Evolutionary conservation across 345 rosid species (phyloP).

Genomic region (Linum usitatissimum): DNA sequence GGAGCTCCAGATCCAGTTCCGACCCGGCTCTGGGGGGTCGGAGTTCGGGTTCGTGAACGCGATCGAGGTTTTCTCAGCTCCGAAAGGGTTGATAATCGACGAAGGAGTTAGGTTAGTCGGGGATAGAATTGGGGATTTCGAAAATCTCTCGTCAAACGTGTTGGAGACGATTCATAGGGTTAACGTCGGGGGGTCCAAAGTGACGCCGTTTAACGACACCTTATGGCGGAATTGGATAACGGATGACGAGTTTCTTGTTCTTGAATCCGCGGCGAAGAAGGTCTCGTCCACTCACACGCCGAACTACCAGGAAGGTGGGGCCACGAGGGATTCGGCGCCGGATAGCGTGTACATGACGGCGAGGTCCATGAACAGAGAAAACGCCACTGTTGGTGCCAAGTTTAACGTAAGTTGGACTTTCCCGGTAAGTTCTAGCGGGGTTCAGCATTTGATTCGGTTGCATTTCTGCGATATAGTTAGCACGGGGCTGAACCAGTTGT

Average conservation of each 20-base stretch:
- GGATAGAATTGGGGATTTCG: constrained; percentile 32
- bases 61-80: constrained; percentile 72
- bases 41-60: constrained; percentile 65
- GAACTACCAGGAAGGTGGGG: constrained; percentile 64
- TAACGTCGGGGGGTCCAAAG: constrained; percentile 72
- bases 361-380: constrained; percentile 70
- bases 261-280: constrained; percentile 58
- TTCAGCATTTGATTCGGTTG: constrained; percentile 58
- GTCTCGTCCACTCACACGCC: constrained; percentile 41
- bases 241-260: constrained; percentile 55
- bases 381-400: constrained; percentile 25
- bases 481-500: constrained; percentile 56
- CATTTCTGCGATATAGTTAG: constrained; percentile 95
- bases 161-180: constrained; percentile 72
- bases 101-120: constrained; percentile 47
- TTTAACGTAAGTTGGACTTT: constrained; percentile 79
- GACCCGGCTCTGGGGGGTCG: constrained; percentile 23
- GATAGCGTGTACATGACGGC: constrained; percentile 87
- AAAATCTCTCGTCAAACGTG: constrained; percentile 47
- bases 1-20: constrained; percentile 37
- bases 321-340: constrained; percentile 60
- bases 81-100: constrained; percentile 50
- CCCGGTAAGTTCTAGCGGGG: constrained; percentile 39
- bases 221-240: constrained; percentile 93
- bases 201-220: constrained; percentile 86